Conservation (phyloP, 164 flowering plant species). For the Dillenia suffruticosa region DNA sequence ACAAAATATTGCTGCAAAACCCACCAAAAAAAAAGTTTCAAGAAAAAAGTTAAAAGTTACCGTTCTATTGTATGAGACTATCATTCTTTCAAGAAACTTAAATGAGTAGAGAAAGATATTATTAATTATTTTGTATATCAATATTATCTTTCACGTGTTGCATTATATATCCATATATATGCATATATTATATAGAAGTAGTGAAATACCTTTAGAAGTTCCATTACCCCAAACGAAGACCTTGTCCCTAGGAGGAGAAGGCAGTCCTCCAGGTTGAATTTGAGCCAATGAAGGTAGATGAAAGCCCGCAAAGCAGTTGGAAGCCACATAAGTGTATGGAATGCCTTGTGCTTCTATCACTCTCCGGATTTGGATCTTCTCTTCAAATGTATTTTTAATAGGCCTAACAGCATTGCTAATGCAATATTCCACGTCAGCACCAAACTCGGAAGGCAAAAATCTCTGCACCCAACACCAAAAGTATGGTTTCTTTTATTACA, state of each 20-base stretch:
- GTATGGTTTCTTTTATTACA: too few species aligned
- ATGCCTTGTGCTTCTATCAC: conserved; percentile 49
- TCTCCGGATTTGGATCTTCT: conserved; percentile 38
- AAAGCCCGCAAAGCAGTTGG: conserved; percentile 45
- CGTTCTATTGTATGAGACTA: too few species aligned
- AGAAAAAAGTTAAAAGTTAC: too few species aligned
- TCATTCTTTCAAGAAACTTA: too few species aligned
- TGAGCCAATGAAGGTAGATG: conserved; percentile 44
- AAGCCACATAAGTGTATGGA: conserved; percentile 45
- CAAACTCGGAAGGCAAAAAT: conserved; percentile 66
- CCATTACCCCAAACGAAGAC: conserved; percentile 53
- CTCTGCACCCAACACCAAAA: conserved; percentile 25
- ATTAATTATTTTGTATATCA: too few species aligned
- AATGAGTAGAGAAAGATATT: too few species aligned
- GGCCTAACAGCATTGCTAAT: conserved; percentile 47
- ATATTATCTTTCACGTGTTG: too few species aligned
- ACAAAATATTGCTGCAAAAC: conserved; percentile 39
- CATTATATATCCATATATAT: too few species aligned
- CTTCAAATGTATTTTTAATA: conserved; percentile 33
- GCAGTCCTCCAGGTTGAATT: conserved; percentile 21
- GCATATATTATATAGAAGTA: too few species aligned
- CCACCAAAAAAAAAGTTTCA: background rate
- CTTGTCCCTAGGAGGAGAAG: conserved; percentile 52
- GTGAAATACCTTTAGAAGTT: conserved; percentile 35
- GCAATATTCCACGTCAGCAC: conserved; percentile 46